Evolutionary conservation across 2,329 filamentous ascomycete species (phyloP).

Genomic region (Gyromitra esculenta): DNA sequence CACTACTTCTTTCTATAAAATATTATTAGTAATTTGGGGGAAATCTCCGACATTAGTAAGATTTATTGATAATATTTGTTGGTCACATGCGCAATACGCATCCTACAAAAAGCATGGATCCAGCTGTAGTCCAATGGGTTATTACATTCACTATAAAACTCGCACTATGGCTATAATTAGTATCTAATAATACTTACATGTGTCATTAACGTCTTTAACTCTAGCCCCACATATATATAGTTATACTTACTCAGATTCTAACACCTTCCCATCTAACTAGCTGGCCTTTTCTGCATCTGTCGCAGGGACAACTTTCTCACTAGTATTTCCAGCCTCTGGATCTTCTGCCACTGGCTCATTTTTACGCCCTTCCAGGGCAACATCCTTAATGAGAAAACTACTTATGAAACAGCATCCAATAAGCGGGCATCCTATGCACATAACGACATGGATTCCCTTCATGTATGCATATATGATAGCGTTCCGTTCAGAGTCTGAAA

Average conservation of each 20-base stretch:
- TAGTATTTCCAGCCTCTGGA: background rate
- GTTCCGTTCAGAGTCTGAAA: slow-evolving; percentile 25
- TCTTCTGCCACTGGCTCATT: background rate
- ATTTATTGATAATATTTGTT: no score
- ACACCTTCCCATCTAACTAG: background rate
- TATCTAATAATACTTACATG: background rate
- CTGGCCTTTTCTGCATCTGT: background rate
- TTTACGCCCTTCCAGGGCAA: slow-evolving; percentile 38
- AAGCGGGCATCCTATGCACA: slow-evolving; percentile 37
- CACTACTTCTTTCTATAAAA: no score
- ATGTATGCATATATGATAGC: slow-evolving; percentile 44
- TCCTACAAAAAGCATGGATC: background rate
- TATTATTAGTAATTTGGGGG: no score
- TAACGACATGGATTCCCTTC: slow-evolving; percentile 44
- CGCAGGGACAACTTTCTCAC: background rate
- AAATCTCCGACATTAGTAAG: no score
- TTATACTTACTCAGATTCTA: background rate
- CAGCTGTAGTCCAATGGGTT: background rate
- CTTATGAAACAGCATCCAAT: slow-evolving; percentile 35
- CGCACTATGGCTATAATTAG: no score
- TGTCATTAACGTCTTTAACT: background rate
- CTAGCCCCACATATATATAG: background rate
- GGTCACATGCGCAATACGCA: no score
- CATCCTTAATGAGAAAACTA: slow-evolving; percentile 44
- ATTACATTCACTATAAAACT: background rate